Evolutionary conservation across 176 grass and related monocot genomes (phyloP), one percentile per base, ranked within the genome.

Genomic region (Olyra latifolia): DNA sequence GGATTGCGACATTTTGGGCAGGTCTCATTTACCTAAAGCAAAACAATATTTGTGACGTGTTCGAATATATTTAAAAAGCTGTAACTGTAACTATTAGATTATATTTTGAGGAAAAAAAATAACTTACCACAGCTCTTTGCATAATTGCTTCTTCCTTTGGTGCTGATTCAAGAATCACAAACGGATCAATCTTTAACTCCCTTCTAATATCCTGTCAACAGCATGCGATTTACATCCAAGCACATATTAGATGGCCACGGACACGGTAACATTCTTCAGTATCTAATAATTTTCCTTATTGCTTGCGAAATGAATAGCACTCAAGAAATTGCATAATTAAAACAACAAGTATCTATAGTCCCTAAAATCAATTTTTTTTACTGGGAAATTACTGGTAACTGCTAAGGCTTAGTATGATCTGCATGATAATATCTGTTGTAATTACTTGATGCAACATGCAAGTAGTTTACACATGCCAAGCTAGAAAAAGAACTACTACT

Each of bases 121-220:
- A 80, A 78, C 88, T 89, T 82, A 93, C 96, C 20, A 62, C 39
- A 7, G 90, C 49, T 69, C 84, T 93, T 67, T 88, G 12, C 23
- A 86, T 66, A 30, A 12, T 0, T 45, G 64, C 69, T 1, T 87
- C 84, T 77, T 88, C 27, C 19, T 57, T 77, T 23, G 77, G 90
- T 67, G 53, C 55, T 16, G 79, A 65, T 66, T 84, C 80, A 82
- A 95, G 47, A 35, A 80, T 19, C 16, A 92, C 90, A 86, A 88
- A 92, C 32, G 93, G 83, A 20, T 92, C 76, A 12, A 90, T 50
- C 69, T 89, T 82, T 28, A 93, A 45, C 41, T 89, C 86, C 59
- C 94, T 91, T 89, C 84, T 89, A 63, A 97, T 89, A 71, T 97
- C 91, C 93, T 97, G 67, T 22, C 77, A 68, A 60, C 1, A 80